These are phyloP conservation scores for Fusarium mangiferae DNA, from an alignment of 2,329 filamentous ascomycete species.

Conservation along the genomic window DNA sequence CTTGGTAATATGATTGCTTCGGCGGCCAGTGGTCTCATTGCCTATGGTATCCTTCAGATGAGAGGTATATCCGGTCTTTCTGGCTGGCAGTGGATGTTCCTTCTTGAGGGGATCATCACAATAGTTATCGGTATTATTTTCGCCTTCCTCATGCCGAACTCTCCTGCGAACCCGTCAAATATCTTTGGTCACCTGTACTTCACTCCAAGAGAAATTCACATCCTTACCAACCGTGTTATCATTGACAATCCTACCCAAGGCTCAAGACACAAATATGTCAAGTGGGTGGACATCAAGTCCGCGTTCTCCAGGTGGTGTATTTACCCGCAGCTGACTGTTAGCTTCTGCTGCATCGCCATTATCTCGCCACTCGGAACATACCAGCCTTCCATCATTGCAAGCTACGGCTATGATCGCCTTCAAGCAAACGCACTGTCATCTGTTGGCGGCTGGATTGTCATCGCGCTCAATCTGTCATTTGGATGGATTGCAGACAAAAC, in stretches of 20 bases:
- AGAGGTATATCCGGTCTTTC: slow-evolving; percentile 44
- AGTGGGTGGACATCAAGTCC: slow-evolving; percentile 5
- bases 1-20: slow-evolving; percentile 55
- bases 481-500: background rate
- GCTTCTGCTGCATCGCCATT: slow-evolving; percentile 20
- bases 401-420: slow-evolving; percentile 4
- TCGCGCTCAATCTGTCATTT: background rate
- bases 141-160: background rate
- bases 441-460: background rate
- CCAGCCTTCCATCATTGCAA: slow-evolving; percentile 5
- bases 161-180: background rate
- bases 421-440: background rate
- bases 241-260: background rate
- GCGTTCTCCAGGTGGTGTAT: slow-evolving; percentile 12
- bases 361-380: slow-evolving; percentile 17
- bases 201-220: background rate
- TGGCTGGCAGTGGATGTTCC: slow-evolving; percentile 52
- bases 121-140: background rate
- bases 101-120: background rate
- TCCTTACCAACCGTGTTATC: background rate
- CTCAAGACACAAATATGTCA: background rate
- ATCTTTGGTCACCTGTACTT: background rate
- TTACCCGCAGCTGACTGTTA: slow-evolving; percentile 10
- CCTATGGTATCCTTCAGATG: background rate
- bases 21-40: slow-evolving; percentile 33